Conservation (phyloP, 495 filamentous ascomycete genomes). For the Penicillium coffeae region DNA sequence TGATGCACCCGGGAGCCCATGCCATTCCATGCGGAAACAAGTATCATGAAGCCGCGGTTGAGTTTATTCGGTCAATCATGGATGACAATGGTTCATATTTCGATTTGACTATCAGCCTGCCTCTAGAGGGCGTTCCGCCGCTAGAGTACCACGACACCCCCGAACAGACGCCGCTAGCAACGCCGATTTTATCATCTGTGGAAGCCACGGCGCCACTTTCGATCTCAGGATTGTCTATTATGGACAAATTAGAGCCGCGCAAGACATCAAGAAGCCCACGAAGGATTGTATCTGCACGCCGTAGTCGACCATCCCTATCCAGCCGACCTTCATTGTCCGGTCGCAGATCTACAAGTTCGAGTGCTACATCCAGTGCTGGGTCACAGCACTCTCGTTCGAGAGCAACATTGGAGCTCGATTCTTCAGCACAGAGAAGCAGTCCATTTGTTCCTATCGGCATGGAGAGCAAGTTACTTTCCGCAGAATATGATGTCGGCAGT, state of each 20-base stretch:
- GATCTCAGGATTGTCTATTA: neutral
- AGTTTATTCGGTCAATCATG: neutral
- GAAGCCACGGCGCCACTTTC: neutral
- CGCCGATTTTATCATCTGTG: neutral
- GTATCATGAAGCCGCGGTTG: neutral
- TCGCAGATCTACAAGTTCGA: neutral
- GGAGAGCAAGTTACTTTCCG: neutral
- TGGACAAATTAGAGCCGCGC: neutral
- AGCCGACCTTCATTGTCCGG: neutral
- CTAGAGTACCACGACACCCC: neutral
- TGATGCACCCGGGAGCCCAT: neutral
- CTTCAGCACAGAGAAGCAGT: neutral
- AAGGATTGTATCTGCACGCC: neutral
- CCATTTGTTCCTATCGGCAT: neutral
- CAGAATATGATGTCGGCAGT: neutral
- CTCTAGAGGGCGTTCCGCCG: neutral
- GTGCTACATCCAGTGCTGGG: neutral
- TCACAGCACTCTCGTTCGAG: neutral
- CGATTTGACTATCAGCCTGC: neutral
- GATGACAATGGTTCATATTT: neutral
- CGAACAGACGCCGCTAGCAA: neutral
- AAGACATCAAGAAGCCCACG: neutral
- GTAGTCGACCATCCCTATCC: neutral
- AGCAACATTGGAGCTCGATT: neutral
- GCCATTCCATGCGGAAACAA: neutral